Evolutionary conservation across 2,329 filamentous ascomycete genomes (phyloP), one percentile per base, ranked within the genome.

Genomic region (Fusarium albosuccineum): DNA sequence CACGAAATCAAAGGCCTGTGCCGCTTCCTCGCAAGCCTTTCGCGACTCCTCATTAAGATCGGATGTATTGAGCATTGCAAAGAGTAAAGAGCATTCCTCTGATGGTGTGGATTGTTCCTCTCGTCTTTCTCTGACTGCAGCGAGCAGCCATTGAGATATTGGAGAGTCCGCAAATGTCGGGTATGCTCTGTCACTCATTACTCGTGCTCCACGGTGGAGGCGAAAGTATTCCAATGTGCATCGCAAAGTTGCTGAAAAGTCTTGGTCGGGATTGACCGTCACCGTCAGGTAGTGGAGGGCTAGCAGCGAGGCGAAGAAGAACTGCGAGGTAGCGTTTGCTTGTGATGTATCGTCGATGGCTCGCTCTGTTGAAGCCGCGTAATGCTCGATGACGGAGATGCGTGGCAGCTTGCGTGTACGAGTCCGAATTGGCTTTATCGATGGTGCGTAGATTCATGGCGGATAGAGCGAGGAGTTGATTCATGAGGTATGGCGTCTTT

Each of bases 401-500:
- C 4, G 45, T 39, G 8, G 64, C 62, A 0, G 37, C 50, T 8
- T 40, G 34, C 2, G 6, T 45, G 7, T 66, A 60, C 13, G 27
- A 34, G 6, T 42, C 34, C 5, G 33, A 39, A 1, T 14, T 17
- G 0, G 33, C 37, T 4, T 27, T 33, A 1, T 62, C 17, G 6
- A 39, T 6, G 1, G 36, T 40, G 2, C 11, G 8, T 1, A 66
- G 34, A 11, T 67, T 37, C 41, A 67, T 65, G 3, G 64, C 64
- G 6, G 62, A 46, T 7, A 67, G n/a, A 0, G 64, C 64, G 4
- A 67, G 58, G 2, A 66, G 50, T 9, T 67, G 54, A 17, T 67
- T 67, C 64, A 67, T 63, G 0, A 67, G 37, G 17, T 67, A 67
- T 2, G 64, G 58, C 1, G 54, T 54, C 11, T 59, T 51, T 1